These are phyloP conservation scores for Pachyrhizus erosus DNA, from an alignment of 306 rosid genomes.

Conservation along the genomic window DNA sequence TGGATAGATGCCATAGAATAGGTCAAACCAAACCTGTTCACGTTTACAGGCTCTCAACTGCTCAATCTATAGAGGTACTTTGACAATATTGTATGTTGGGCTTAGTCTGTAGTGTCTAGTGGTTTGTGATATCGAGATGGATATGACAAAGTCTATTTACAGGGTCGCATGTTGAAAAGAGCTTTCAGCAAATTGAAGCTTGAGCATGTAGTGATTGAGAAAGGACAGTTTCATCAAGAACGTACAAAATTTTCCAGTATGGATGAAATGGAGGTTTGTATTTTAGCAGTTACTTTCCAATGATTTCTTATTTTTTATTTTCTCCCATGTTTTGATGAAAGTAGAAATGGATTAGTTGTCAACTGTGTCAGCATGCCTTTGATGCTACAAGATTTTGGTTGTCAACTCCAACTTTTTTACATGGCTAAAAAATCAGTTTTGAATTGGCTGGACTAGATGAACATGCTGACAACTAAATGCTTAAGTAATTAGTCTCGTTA, in stretches of 20 bases:
- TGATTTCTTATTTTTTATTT: neutral
- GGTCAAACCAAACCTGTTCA: constrained; percentile 99
- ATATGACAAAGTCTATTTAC: constrained; percentile 40
- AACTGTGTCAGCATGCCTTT: neutral
- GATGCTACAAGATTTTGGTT: neutral
- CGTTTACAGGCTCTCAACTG: constrained; percentile 95
- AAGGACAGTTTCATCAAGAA: constrained; percentile 93
- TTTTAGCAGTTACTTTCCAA: constrained; percentile 9
- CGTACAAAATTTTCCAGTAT: constrained; percentile 46
- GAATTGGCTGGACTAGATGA: neutral
- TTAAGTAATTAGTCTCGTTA: neutral
- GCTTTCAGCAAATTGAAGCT: constrained; percentile 98
- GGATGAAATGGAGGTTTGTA: constrained; percentile 65
- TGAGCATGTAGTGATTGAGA: constrained; percentile 92
- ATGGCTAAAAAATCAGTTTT: neutral
- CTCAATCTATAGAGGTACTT: constrained; percentile 89
- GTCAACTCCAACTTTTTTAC: neutral
- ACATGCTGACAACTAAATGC: neutral
- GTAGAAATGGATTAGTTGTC: neutral
- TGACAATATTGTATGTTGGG: neutral
- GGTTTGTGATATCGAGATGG: constrained; percentile 12
- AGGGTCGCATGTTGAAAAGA: constrained; percentile 94
- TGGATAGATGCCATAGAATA: constrained; percentile 98
- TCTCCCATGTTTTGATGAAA: neutral
- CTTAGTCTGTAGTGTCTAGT: neutral